phyloP scores from a whole-genome alignment of 345 rosid species.

The Eucalyptus erythrocorys region DNA sequence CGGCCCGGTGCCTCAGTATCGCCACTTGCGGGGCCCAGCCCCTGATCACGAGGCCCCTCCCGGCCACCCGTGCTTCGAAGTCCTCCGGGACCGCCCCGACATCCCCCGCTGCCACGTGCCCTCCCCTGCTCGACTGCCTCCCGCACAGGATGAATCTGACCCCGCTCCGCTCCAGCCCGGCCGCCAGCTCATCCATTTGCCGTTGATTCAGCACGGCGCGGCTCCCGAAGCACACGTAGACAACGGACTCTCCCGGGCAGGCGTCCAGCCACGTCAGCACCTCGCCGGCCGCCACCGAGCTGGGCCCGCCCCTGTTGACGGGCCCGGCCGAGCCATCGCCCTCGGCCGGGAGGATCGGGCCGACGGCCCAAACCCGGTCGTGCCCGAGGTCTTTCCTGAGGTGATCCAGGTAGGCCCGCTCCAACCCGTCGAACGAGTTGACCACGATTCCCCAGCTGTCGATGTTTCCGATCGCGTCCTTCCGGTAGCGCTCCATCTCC shows the following conservation, averaged over 20 bases:
- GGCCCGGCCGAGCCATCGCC: not conserved
- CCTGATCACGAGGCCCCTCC: slow-evolving; percentile 24
- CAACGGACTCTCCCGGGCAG: slow-evolving; percentile 37
- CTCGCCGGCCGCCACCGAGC: not conserved
- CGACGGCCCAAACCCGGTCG: slow-evolving; percentile 36
- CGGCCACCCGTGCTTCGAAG: slow-evolving; percentile 26
- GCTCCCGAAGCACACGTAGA: slow-evolving; percentile 61
- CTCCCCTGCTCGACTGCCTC: slow-evolving; percentile 12
- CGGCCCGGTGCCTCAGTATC: slow-evolving; percentile 38
- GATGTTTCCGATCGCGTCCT: not conserved
- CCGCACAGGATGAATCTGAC: slow-evolving; percentile 41
- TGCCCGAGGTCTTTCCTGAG: slow-evolving; percentile 25
- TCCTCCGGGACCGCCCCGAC: slow-evolving; percentile 19
- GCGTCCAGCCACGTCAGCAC: slow-evolving; percentile 36
- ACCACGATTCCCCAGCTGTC: slow-evolving; percentile 29
- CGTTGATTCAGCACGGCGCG: slow-evolving; percentile 17
- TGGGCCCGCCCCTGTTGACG: not conserved
- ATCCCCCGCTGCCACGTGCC: not conserved
- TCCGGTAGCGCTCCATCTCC: not conserved
- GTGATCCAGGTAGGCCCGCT: slow-evolving; percentile 20
- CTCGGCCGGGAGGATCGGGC: slow-evolving; percentile 39
- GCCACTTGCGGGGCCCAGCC: slow-evolving; percentile 55
- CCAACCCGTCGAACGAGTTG: slow-evolving; percentile 35
- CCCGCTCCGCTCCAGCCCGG: slow-evolving; percentile 34
- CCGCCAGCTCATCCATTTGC: slow-evolving; percentile 38